These are phyloP conservation scores for Hydnum rufescens DNA, from an alignment of 768 basidiomycete species.

Conservation along the genomic window DNA sequence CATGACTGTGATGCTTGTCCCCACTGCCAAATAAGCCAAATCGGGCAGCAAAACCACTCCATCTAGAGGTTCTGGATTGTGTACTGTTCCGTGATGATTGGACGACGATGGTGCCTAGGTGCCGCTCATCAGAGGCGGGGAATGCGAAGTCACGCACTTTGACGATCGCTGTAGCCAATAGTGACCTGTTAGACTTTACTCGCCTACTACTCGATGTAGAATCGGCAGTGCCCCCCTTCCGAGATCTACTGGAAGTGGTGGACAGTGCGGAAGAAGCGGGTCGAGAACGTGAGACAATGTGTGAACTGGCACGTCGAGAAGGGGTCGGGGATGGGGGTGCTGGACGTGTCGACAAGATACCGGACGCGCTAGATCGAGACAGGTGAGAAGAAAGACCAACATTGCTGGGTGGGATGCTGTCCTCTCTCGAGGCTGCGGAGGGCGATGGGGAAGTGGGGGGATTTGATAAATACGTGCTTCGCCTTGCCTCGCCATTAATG, in stretches of 20 bases:
- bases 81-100: background rate
- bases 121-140: conserved; percentile 23
- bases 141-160: conserved; percentile 35
- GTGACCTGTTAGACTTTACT: background rate
- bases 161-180: conserved; percentile 11
- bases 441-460: too few relatives aligned
- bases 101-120: conserved; percentile 17
- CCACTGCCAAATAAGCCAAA: background rate
- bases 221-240: background rate
- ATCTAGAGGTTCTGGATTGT: background rate
- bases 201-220: background rate
- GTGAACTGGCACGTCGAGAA: conserved; percentile 1
- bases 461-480: too few relatives aligned
- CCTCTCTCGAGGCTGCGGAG: too few relatives aligned
- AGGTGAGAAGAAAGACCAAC: too few relatives aligned
- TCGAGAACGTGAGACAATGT: background rate
- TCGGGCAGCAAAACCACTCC: conserved; percentile 2
- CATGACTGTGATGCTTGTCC: background rate
- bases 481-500: too few relatives aligned
- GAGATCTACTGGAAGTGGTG: background rate
- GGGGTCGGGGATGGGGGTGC: conserved; percentile 39
- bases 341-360: conserved; percentile 31
- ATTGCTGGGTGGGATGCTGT: too few relatives aligned
- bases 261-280: conserved; percentile 1
- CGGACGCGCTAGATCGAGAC: conserved; percentile 7